Conservation (phyloP, 2,329 filamentous ascomycete species). For the Penicillium sp. region DNA sequence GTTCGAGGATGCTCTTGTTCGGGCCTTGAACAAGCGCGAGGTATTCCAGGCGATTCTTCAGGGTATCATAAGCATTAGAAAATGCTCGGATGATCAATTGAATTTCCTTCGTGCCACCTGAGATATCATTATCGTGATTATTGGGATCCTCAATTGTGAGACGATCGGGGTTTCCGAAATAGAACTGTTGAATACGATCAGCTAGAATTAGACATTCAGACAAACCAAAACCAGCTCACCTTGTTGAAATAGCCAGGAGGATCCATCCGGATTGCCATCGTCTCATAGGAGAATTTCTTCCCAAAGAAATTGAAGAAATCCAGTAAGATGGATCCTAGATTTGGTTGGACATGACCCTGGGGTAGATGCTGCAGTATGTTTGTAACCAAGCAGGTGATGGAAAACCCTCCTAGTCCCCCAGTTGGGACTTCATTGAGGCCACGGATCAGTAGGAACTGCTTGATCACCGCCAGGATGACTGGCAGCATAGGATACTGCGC, state of each 20-base stretch:
- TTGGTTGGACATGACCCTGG: slow-evolving; percentile 62
- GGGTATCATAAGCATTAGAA: slow-evolving; percentile 57
- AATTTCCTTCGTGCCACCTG: slow-evolving; percentile 77
- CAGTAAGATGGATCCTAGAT: slow-evolving; percentile 78
- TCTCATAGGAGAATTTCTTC: slow-evolving; percentile 69
- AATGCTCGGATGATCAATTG: slow-evolving; percentile 68
- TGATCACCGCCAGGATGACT: slow-evolving; percentile 79
- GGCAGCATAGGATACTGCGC: slow-evolving; percentile 78
- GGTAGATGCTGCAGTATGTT: slow-evolving; percentile 83
- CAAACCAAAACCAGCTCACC: slow-evolving; percentile 46
- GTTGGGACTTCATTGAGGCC: slow-evolving; percentile 87
- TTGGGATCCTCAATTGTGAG: slow-evolving; percentile 93
- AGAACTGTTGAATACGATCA: slow-evolving; percentile 47
- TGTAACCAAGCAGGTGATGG: slow-evolving; percentile 88
- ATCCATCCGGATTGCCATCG: slow-evolving; percentile 71
- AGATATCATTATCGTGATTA: slow-evolving; percentile 79
- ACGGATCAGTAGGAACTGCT: slow-evolving; percentile 88
- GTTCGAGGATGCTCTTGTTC: slow-evolving; percentile 62
- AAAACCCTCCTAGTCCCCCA: slow-evolving; percentile 90
- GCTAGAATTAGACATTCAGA: slow-evolving; percentile 3
- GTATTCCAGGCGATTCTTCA: slow-evolving; percentile 58
- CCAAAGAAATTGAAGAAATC: slow-evolving; percentile 91
- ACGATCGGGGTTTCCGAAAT: slow-evolving; percentile 57
- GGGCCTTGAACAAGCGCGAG: slow-evolving; percentile 21
- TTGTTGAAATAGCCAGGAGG: slow-evolving; percentile 76